Evolutionary conservation across 2,329 filamentous ascomycete species (phyloP).

Genomic region (Cryphonectria parasitica): DNA sequence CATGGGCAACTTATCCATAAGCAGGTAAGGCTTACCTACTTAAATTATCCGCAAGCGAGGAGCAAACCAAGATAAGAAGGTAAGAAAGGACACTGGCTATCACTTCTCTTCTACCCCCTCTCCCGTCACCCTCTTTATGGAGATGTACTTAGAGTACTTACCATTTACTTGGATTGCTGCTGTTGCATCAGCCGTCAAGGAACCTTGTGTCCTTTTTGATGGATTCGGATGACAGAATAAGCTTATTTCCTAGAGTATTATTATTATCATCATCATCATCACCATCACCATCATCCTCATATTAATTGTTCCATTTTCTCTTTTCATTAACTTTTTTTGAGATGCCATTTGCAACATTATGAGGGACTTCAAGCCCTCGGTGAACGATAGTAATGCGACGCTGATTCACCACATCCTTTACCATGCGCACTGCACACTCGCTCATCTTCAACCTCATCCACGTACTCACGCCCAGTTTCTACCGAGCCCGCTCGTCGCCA

Average conservation of each 20-base stretch:
- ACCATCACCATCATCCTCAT: no score
- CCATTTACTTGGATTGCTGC: neutral
- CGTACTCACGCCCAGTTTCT: conserved; percentile 1
- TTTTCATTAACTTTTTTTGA: neutral
- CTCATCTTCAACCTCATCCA: neutral
- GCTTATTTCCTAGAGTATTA: neutral
- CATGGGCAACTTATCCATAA: neutral
- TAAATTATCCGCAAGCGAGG: conserved; percentile 1
- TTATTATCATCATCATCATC: neutral
- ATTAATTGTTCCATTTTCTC: no score
- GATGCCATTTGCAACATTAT: neutral
- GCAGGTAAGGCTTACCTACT: neutral
- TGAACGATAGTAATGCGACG: neutral
- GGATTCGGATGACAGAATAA: neutral
- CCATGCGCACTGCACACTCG: neutral
- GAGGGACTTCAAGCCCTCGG: neutral
- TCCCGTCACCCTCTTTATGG: neutral
- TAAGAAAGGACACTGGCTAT: neutral
- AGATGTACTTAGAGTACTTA: neutral
- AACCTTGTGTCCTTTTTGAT: neutral
- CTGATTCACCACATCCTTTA: neutral
- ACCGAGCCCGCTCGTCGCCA: neutral
- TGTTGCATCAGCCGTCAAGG: neutral
- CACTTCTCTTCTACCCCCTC: neutral
- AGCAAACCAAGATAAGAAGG: neutral